Conservation (phyloP, 2,329 filamentous ascomycete genomes). For the Aspergillus nomiae region DNA sequence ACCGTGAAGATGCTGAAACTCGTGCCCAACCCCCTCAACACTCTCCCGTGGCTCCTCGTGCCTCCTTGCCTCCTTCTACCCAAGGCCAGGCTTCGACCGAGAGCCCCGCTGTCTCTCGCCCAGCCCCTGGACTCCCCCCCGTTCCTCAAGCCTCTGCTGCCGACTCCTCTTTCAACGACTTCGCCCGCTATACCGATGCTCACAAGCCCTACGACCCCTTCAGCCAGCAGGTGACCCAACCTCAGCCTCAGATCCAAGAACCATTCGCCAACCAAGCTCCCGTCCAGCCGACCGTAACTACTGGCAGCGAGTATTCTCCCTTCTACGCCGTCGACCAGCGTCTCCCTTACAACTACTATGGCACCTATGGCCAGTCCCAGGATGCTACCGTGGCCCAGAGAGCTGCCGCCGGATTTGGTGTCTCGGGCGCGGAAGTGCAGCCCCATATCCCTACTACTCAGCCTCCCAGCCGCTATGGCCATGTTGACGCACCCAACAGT, state of each 20-base stretch:
- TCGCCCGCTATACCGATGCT: conserved; percentile 57
- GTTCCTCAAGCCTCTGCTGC: conserved; percentile 56
- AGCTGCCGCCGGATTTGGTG: conserved; percentile 73
- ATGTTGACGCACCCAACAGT: conserved; percentile 76
- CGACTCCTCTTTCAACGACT: conserved; percentile 51
- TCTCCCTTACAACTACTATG: conserved; percentile 75
- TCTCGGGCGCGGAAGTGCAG: conserved; percentile 61
- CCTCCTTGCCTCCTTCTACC: conserved; percentile 74
- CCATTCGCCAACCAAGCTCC: conserved; percentile 58
- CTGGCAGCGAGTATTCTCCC: conserved; percentile 74
- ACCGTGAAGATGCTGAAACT: conserved; percentile 93
- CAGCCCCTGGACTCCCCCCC: conserved; percentile 64
- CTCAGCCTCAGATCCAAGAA: conserved; percentile 66
- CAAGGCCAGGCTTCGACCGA: conserved; percentile 38
- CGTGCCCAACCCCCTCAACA: conserved; percentile 90
- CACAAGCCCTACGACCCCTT: conserved; percentile 91
- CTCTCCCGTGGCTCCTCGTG: conserved; percentile 83
- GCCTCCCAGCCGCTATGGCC: conserved; percentile 71
- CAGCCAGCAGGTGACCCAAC: conserved; percentile 67
- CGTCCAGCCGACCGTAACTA: conserved; percentile 57
- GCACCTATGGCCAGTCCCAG: conserved; percentile 67
- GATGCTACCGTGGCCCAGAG: conserved; percentile 74
- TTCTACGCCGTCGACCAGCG: conserved; percentile 83
- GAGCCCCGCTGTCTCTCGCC: conserved; percentile 55
- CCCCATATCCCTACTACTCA: conserved; percentile 66